These are phyloP conservation scores for Ramularia endophylla DNA, from an alignment of 2,329 filamentous ascomycete species.

Conservation along the genomic window DNA sequence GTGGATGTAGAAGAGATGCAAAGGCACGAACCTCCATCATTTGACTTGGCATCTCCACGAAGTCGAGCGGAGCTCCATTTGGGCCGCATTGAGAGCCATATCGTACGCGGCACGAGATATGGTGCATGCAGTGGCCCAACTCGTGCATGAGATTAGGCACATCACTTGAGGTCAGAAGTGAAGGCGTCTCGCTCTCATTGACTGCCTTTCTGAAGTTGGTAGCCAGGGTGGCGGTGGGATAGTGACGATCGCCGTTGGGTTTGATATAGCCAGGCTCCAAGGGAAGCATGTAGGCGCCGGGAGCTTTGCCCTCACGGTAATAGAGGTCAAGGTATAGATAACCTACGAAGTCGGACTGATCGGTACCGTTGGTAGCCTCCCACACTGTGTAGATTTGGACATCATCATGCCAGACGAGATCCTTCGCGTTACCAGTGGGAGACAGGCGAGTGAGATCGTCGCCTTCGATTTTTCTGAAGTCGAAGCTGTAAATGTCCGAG, in stretches of 20 bases:
- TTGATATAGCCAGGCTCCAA: constrained; percentile 5
- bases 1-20: too few species aligned
- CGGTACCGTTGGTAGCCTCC: constrained; percentile 1
- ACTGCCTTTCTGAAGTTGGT: constrained; percentile 5
- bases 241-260: constrained; percentile 6
- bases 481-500: constrained; percentile 7
- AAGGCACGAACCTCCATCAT: constrained; percentile 8
- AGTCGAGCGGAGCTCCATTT: constrained; percentile 6
- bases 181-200: constrained; percentile 1
- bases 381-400: constrained; percentile 12
- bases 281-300: constrained; percentile 3
- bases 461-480: constrained; percentile 34
- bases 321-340: constrained; percentile 14
- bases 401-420: constrained; percentile 12
- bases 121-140: constrained; percentile 14
- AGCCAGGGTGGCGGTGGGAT: constrained; percentile 4
- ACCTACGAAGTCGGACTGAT: constrained; percentile 8
- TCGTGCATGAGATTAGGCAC: constrained; percentile 8
- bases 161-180: constrained; percentile 4
- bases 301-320: neutral
- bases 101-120: constrained; percentile 1
- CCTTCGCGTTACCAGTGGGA: constrained; percentile 11
- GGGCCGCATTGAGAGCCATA: constrained; percentile 3
- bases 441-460: constrained; percentile 58
- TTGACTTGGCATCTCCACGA: constrained; percentile 4